Conservation (phyloP, 75 land plant species). For the Cryptomeria japonica region DNA sequence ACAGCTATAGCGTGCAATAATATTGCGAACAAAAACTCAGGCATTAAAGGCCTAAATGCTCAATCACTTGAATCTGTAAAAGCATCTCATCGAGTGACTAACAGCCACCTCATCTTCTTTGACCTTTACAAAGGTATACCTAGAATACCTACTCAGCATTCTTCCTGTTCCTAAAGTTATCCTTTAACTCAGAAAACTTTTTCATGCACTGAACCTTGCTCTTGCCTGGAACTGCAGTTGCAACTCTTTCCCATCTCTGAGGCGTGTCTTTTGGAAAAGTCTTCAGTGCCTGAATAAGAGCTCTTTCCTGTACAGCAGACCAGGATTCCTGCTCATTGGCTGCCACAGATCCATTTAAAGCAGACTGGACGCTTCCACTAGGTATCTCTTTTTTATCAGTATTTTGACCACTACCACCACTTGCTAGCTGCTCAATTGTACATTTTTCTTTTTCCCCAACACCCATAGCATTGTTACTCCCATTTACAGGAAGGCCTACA, state of each 20-base stretch:
- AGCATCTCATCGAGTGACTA: neutral
- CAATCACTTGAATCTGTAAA: neutral
- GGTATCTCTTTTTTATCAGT: constrained; percentile 8
- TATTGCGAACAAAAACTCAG: neutral
- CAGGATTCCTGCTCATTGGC: constrained; percentile 65
- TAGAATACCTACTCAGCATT: neutral
- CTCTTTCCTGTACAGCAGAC: constrained; percentile 82
- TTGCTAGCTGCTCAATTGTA: constrained; percentile 7
- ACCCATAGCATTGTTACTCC: neutral
- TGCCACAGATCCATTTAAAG: constrained; percentile 41
- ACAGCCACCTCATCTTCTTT: neutral
- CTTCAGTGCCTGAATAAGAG: constrained; percentile 90
- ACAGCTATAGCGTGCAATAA: neutral
- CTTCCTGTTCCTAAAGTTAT: constrained; percentile 82
- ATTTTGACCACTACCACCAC: constrained; percentile 9
- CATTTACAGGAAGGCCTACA: constrained; percentile 12
- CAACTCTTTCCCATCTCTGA: constrained; percentile 95
- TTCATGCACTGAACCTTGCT: constrained; percentile 89
- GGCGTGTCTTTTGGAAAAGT: constrained; percentile 89
- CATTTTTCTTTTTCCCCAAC: constrained; percentile 4
- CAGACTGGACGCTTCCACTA: constrained; percentile 10
- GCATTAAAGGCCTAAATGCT: neutral
- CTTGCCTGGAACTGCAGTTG: constrained; percentile 92
- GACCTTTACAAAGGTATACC: neutral
- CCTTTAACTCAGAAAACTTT: constrained; percentile 78